A percentile compares a stretch with the other conserved stretches of the same genome.
phyloP scores from a whole-genome alignment of 495 filamentous ascomycete genomes.

The Penicillium dipodomyicola region DNA sequence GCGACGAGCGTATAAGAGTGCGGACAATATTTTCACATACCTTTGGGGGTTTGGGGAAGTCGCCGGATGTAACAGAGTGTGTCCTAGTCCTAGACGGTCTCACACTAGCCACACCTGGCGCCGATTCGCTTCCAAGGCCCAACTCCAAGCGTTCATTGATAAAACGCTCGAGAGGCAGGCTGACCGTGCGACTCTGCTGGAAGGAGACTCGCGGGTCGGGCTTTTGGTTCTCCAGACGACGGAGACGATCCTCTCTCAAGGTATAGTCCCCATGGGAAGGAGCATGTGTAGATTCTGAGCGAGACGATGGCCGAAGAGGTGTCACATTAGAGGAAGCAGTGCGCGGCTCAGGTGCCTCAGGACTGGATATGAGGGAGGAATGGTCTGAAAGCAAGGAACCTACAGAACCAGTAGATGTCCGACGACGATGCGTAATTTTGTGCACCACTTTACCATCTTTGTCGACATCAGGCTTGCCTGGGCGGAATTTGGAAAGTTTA shows the following conservation, averaged over 20 bases:
- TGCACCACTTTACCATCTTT: constrained; percentile 14
- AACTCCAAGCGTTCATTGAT: constrained; percentile 45
- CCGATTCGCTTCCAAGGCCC: constrained; percentile 22
- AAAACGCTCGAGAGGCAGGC: constrained; percentile 45
- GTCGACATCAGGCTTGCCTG: constrained; percentile 27
- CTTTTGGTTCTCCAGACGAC: constrained; percentile 32
- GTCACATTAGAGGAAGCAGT: constrained; percentile 35
- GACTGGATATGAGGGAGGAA: constrained; percentile 38
- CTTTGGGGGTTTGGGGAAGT: constrained; percentile 8
- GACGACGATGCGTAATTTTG: constrained; percentile 25
- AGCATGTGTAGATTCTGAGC: constrained; percentile 20
- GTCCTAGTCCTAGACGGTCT: constrained; percentile 9
- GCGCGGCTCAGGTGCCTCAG: constrained; percentile 28
- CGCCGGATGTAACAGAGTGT: constrained; percentile 8
- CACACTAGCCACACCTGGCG: constrained; percentile 12
- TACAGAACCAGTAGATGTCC: constrained; percentile 35
- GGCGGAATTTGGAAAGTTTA: constrained; percentile 36
- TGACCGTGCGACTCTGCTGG: constrained; percentile 36
- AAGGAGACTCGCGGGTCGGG: constrained; percentile 22
- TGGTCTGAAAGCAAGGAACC: constrained; percentile 37
- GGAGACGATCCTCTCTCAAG: constrained; percentile 37
- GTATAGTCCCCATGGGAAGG: constrained; percentile 30
- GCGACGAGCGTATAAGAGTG: background rate
- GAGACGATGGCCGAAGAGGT: constrained; percentile 27
- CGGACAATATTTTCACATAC: background rate